A percentile compares a stretch with the other conserved stretches of the same genome.
Evolutionary conservation across 768 basidiomycete genomes (phyloP).

Genomic region (Mycena alexandri): DNA sequence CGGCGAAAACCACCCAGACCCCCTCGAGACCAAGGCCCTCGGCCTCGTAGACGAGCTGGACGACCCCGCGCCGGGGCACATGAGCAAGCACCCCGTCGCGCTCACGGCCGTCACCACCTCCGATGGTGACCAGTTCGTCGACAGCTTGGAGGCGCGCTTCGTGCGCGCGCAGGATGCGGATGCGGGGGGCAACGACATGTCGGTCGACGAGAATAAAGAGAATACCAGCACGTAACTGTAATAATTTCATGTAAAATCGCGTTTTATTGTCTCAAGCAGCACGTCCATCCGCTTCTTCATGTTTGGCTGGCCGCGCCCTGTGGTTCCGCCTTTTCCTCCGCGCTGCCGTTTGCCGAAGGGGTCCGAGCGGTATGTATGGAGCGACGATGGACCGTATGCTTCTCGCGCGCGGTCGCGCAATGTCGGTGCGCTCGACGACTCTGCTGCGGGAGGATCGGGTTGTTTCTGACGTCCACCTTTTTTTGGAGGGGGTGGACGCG

Average conservation of each 20-base stretch:
- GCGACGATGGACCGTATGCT: slow-evolving; percentile 71
- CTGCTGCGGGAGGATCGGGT: slow-evolving; percentile 34
- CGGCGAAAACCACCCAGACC: slow-evolving; percentile 49
- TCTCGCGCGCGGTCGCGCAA: slow-evolving; percentile 71
- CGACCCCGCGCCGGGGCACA: slow-evolving; percentile 85
- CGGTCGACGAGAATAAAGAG: slow-evolving; percentile 70
- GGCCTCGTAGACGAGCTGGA: slow-evolving; percentile 90
- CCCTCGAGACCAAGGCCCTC: slow-evolving; percentile 63
- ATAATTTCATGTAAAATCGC: slow-evolving; percentile 50
- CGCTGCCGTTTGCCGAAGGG: slow-evolving; percentile 45
- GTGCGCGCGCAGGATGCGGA: slow-evolving; percentile 51
- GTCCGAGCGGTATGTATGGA: slow-evolving; percentile 70
- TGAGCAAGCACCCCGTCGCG: slow-evolving; percentile 84
- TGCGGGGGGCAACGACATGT: slow-evolving; percentile 50
- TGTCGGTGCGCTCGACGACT: slow-evolving; percentile 43
- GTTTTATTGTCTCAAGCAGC: slow-evolving; percentile 89
- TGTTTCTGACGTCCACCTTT: slow-evolving; percentile 34
- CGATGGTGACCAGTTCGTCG: slow-evolving; percentile 41
- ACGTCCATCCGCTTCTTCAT: slow-evolving; percentile 92
- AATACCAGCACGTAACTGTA: slow-evolving; percentile 50
- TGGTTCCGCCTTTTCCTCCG: slow-evolving; percentile 42
- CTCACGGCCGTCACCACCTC: slow-evolving; percentile 73
- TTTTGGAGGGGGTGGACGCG: slow-evolving; percentile 26
- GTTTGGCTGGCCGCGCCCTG: slow-evolving; percentile 62
- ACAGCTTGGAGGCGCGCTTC: slow-evolving; percentile 72